phyloP scores from a whole-genome alignment of 352 stramenopile genomes.

The Peronosclerospora sorghi region DNA sequence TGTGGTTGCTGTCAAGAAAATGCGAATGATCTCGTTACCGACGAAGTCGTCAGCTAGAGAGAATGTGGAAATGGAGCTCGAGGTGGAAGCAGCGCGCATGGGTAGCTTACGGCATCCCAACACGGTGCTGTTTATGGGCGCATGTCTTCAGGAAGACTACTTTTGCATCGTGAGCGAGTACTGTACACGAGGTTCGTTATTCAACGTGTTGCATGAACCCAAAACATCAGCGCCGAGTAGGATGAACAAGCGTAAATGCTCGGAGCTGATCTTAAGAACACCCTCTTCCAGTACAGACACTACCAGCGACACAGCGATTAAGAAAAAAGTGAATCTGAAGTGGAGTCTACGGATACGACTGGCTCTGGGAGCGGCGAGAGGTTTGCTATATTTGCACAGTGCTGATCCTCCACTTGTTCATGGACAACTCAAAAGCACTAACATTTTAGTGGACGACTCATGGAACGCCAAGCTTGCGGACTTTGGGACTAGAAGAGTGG shows the following conservation, averaged over 20 bases:
- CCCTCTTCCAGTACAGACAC: slow-evolving; percentile 11
- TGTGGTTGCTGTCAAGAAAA: slow-evolving; percentile 80
- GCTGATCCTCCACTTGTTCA: slow-evolving; percentile 77
- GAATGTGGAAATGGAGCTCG: slow-evolving; percentile 73
- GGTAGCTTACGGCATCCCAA: slow-evolving; percentile 94
- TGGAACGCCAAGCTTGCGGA: slow-evolving; percentile 85
- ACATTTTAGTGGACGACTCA: slow-evolving; percentile 83
- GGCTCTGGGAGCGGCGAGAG: slow-evolving; percentile 63
- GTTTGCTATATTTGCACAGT: slow-evolving; percentile 77
- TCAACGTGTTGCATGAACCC: slow-evolving; percentile 85
- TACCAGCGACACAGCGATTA: slow-evolving; percentile 13
- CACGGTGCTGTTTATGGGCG: slow-evolving; percentile 97
- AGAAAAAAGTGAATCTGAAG: slow-evolving; percentile 58
- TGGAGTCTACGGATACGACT: slow-evolving; percentile 74
- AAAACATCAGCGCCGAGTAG: slow-evolving; percentile 20
- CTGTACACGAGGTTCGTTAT: slow-evolving; percentile 90
- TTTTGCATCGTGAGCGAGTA: slow-evolving; percentile 96
- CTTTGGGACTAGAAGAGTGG: slow-evolving; percentile 73
- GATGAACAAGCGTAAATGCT: slow-evolving; percentile 20
- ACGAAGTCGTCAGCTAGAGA: slow-evolving; percentile 48
- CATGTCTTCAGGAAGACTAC: slow-evolving; percentile 91
- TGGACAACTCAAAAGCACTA: slow-evolving; percentile 80
- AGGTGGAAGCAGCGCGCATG: slow-evolving; percentile 75
- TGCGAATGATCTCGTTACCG: slow-evolving; percentile 63
- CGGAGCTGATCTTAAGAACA: slow-evolving; percentile 8